Conservation (phyloP, 2,329 filamentous ascomycete species). For the Beauveria varroae region DNA sequence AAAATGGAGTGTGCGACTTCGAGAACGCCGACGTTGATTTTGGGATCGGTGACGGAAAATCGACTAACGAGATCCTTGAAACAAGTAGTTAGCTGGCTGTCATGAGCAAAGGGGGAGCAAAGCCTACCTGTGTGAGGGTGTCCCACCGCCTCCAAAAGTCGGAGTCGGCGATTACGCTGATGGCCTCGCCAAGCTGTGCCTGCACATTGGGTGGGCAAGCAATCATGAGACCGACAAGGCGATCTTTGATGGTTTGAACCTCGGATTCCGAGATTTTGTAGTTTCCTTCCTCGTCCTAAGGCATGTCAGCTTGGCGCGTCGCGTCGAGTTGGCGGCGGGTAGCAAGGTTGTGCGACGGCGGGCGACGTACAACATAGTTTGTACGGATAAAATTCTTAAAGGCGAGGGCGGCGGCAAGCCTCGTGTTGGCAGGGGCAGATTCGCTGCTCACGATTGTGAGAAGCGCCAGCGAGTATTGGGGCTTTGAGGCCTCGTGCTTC, state of each 20-base stretch:
- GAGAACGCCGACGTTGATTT: conserved; percentile 86
- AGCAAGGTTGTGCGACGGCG: background rate
- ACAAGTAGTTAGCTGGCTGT: background rate
- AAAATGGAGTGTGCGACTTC: conserved; percentile 99
- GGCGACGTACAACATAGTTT: conserved; percentile 69
- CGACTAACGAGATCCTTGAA: conserved; percentile 75
- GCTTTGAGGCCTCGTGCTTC: conserved; percentile 70
- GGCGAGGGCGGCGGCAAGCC: conserved; percentile 80
- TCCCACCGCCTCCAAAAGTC: conserved; percentile 97
- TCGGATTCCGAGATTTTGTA: conserved; percentile 81
- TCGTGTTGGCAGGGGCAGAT: conserved; percentile 64
- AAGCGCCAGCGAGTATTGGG: conserved; percentile 79
- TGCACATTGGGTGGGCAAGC: conserved; percentile 80
- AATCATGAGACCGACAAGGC: conserved; percentile 96
- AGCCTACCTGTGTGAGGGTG: conserved; percentile 72
- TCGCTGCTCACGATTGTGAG: conserved; percentile 84
- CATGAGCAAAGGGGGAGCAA: background rate
- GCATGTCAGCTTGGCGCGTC: conserved; percentile 14
- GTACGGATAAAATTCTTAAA: conserved; percentile 98
- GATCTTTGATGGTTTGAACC: conserved; percentile 84
- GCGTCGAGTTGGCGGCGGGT: conserved; percentile 1
- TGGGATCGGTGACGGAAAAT: conserved; percentile 72
- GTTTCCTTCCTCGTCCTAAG: conserved; percentile 81
- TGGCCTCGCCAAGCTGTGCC: conserved; percentile 89
- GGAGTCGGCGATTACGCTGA: conserved; percentile 94